These are phyloP conservation scores for Fusarium longipes DNA, from an alignment of 2,329 filamentous ascomycete species.

Conservation along the genomic window DNA sequence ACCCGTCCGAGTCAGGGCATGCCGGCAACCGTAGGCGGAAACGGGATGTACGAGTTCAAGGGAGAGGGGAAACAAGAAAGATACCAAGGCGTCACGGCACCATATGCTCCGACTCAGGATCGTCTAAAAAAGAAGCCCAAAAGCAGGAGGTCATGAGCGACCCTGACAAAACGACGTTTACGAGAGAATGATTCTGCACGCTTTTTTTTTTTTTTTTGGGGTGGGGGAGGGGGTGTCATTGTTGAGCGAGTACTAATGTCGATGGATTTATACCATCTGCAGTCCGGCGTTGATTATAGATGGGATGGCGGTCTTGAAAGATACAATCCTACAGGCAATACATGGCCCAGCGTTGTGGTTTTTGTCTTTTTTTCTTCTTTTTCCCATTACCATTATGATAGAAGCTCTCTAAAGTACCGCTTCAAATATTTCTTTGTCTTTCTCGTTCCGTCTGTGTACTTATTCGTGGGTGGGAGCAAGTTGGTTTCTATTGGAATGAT, in stretches of 20 bases:
- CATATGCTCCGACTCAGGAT: conserved; percentile 66
- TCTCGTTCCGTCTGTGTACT: not conserved
- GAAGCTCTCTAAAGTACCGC: not conserved
- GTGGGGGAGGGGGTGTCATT: not conserved
- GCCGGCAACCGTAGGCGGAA: conserved; percentile 58
- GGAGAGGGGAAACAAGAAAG: conserved; percentile 58
- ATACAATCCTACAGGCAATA: conserved; percentile 15
- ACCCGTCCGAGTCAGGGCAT: conserved; percentile 68
- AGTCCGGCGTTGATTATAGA: conserved; percentile 33
- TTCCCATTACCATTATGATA: not conserved
- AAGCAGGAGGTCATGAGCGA: conserved; percentile 46
- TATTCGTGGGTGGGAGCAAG: not conserved
- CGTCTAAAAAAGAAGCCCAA: conserved; percentile 56
- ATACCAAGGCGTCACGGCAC: conserved; percentile 65
- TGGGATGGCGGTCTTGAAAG: conserved; percentile 15
- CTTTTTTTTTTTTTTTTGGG: too few relatives aligned
- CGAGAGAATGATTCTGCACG: conserved; percentile 20
- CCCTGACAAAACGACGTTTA: conserved; percentile 18
- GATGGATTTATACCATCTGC: conserved; percentile 10
- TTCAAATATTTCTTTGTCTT: not conserved
- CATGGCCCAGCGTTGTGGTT: conserved; percentile 6
- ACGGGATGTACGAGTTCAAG: conserved; percentile 64
- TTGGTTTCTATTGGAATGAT: not conserved
- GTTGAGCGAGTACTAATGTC: conserved; percentile 24
- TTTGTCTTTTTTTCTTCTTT: not conserved